Evolutionary conservation across 169 alveolate species (phyloP).

Genomic region (Eimeria falciformis): DNA sequence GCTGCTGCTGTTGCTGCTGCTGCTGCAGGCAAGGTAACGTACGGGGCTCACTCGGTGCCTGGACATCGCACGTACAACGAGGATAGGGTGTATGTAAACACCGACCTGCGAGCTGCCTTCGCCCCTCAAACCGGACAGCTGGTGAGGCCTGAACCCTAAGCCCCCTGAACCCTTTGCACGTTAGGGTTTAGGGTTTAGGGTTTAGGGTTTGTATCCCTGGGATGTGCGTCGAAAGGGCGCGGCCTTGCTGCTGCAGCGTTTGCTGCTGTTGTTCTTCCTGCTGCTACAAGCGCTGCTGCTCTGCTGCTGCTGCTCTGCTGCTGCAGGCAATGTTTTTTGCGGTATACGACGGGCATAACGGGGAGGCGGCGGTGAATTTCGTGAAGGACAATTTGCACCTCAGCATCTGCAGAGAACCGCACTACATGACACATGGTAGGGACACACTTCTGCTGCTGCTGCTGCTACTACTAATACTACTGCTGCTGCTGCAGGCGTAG

Average conservation of each 20-base stretch:
- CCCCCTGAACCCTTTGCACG: not conserved
- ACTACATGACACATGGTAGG: conserved; percentile 29
- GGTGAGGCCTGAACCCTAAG: not conserved
- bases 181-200: not conserved
- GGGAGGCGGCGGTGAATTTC: conserved; percentile 84
- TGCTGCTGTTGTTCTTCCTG: too few relatives aligned
- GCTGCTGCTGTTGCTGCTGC: conserved; percentile 6
- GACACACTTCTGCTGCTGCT: not conserved
- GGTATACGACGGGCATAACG: conserved; percentile 87
- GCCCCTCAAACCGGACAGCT: not conserved
- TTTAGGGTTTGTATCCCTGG: not conserved
- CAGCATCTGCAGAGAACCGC: conserved; percentile 75
- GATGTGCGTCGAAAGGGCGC: too few relatives aligned
- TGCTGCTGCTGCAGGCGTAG: not conserved
- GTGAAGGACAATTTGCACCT: conserved; percentile 81
- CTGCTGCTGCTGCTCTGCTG: too few relatives aligned
- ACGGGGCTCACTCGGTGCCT: conserved; percentile 57
- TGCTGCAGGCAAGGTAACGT: conserved; percentile 35
- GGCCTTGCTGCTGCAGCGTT: too few relatives aligned
- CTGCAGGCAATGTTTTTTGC: conserved; percentile 85
- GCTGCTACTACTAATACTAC: not conserved
- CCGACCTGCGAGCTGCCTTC: not conserved
- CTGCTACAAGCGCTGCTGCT: too few relatives aligned
- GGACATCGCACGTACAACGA: conserved; percentile 72
- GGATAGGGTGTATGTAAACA: conserved; percentile 49